Evolutionary conservation across 2,329 filamentous ascomycete genomes (phyloP).

Genomic region (Paradendryphiella salina): DNA sequence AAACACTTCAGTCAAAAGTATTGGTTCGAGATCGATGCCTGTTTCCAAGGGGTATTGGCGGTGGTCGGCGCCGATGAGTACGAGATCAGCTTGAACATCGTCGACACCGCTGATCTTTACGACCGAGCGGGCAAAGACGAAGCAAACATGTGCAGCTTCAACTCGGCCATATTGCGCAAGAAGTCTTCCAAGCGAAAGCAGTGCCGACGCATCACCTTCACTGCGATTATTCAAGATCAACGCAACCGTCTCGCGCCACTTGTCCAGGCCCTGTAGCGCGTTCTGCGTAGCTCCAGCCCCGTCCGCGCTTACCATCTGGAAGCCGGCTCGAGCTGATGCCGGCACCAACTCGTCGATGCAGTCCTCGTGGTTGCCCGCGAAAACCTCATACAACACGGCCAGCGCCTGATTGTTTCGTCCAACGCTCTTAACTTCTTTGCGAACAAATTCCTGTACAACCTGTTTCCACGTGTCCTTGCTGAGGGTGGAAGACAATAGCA

Average conservation of each 20-base stretch:
- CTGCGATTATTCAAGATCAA: constrained; percentile 89
- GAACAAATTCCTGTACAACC: constrained; percentile 92
- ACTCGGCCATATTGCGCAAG: constrained; percentile 82
- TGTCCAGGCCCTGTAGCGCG: constrained; percentile 81
- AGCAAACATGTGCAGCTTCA: constrained; percentile 93
- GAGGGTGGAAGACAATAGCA: constrained; percentile 83
- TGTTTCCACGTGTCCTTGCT: constrained; percentile 80
- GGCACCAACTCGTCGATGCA: constrained; percentile 95
- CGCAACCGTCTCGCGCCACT: constrained; percentile 88
- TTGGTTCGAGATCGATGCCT: constrained; percentile 77
- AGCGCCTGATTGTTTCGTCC: constrained; percentile 82
- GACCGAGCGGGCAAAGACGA: constrained; percentile 75
- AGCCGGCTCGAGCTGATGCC: constrained; percentile 84
- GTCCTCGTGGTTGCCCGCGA: constrained; percentile 92
- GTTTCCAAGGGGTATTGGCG: constrained; percentile 70
- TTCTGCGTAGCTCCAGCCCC: constrained; percentile 66
- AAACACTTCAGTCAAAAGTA: constrained; percentile 95
- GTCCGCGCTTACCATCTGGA: constrained; percentile 80
- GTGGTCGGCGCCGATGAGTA: constrained; percentile 85
- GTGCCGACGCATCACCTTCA: constrained; percentile 72
- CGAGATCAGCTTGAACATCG: constrained; percentile 75
- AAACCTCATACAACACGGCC: constrained; percentile 87
- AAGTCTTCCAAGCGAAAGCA: constrained; percentile 79
- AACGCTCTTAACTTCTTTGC: constrained; percentile 85
- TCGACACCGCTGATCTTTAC: constrained; percentile 80